Base-by-base conservation (phyloP, 768 basidiomycete species). In the Boletus coccyginus region DNA sequence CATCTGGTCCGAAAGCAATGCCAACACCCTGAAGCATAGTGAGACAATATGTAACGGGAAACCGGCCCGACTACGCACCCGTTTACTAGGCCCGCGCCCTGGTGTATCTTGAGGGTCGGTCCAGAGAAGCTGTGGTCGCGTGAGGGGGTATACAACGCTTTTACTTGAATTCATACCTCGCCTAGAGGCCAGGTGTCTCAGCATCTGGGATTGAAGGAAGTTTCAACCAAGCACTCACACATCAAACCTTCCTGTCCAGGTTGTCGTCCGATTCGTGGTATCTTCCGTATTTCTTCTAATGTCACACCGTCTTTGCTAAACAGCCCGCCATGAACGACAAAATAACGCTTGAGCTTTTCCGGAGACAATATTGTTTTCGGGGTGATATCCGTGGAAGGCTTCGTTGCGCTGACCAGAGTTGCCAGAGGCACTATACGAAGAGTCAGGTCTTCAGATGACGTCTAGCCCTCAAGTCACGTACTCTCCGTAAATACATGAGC, bases 271-370 rank as follows among this genome's bases (percentile, higher is more conserved):
- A 94, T 81, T 41, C 97, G 85, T 48, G 88, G 82, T 55, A 98
- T 87, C 71, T 91, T 90, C 27, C 88, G 84, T 60, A 98, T 86
- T 50, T 98, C 95, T 17, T 96, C 94, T 35, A 98, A 77, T 5
- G 92, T 95, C n/a, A 98, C 90, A 41, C 83, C 88, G 64, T 98
- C 97, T 67, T 89, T 90, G 73, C 93, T 94, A 76, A 98, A 98
- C 17, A 98, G 78, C 16, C 97, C 97, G 12, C 97, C 96, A 66
- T 99, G 97, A 7, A 96, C 92, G 59, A 98, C 85, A 62, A 97
- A 96, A 74, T 89, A 97, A 31, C 95, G 86, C 69, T 92, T 94
- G 50, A 77, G 71, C 10, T 94, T 94, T 53, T 91, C 78, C 1
- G 90, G 82, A 16, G 91, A 91, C 29, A 99, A 77, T 58, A 98